These are phyloP conservation scores for Murraya paniculata DNA, from an alignment of 345 rosid species.

Conservation along the genomic window DNA sequence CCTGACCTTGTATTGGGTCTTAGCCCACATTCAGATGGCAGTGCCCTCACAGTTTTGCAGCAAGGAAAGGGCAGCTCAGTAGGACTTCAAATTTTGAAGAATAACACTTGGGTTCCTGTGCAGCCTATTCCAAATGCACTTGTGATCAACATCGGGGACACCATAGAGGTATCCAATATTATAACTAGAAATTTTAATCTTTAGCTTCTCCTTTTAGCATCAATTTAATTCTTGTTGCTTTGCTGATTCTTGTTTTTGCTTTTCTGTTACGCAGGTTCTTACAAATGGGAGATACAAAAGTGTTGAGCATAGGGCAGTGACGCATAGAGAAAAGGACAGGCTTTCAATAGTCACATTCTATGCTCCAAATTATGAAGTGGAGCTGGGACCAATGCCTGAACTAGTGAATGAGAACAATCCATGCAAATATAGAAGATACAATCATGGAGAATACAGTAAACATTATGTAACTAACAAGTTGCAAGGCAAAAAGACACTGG, in stretches of 20 bases:
- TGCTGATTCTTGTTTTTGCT: background rate
- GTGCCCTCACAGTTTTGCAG: constrained; percentile 92
- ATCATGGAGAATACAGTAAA: constrained; percentile 87
- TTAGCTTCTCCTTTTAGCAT: background rate
- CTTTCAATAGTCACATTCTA: constrained; percentile 93
- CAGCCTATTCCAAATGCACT: constrained; percentile 62
- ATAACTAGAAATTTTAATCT: background rate
- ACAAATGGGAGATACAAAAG: constrained; percentile 95
- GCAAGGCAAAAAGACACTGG: constrained; percentile 84
- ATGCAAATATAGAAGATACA: constrained; percentile 79
- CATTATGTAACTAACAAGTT: constrained; percentile 83
- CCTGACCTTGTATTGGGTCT: constrained; percentile 96
- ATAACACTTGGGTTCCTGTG: constrained; percentile 63
- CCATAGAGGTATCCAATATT: constrained; percentile 51
- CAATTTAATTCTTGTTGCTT: background rate
- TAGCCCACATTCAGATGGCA: constrained; percentile 98
- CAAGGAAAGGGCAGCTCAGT: constrained; percentile 61
- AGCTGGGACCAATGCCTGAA: constrained; percentile 75
- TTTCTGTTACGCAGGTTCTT: constrained; percentile 49
- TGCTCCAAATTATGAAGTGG: constrained; percentile 87
- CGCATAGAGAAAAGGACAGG: constrained; percentile 66
- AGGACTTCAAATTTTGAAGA: constrained; percentile 86
- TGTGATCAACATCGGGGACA: constrained; percentile 92
- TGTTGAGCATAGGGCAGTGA: constrained; percentile 91
- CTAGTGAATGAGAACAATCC: constrained; percentile 73